Conservation (phyloP, 768 basidiomycete genomes). For the Pisolithus orientalis region DNA sequence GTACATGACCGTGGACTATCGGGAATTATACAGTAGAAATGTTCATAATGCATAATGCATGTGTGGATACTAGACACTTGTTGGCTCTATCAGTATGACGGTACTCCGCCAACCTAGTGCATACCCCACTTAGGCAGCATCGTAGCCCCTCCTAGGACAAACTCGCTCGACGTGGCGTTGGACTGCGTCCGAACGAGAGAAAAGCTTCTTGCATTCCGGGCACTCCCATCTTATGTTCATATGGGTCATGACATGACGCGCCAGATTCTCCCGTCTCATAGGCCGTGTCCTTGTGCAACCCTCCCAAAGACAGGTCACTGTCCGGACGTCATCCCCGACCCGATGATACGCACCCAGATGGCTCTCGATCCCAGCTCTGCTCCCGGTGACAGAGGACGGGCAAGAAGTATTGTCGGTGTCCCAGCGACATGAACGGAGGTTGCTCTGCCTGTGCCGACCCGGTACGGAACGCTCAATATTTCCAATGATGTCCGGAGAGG, state of each 20-base stretch:
- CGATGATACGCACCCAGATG: conserved; percentile 23
- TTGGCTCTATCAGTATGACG: too few relatives aligned
- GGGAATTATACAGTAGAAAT: too few relatives aligned
- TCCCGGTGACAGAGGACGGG: conserved; percentile 11
- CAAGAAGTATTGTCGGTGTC: not conserved
- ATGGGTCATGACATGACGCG: conserved; percentile 25
- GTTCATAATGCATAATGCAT: too few relatives aligned
- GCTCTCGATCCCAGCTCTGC: conserved; percentile 17
- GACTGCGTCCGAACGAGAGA: conserved; percentile 29
- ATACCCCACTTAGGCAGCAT: too few relatives aligned
- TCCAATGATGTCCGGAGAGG: not conserved
- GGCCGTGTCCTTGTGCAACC: conserved; percentile 14
- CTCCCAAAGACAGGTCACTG: conserved; percentile 18
- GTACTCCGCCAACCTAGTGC: too few relatives aligned
- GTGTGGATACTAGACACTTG: too few relatives aligned
- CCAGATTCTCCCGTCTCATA: conserved; percentile 28
- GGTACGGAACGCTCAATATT: not conserved
- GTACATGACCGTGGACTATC: too few relatives aligned
- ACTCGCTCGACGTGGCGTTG: conserved; percentile 27
- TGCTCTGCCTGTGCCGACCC: not conserved
- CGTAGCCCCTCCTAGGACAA: conserved; percentile 10
- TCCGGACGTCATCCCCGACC: conserved; percentile 11
- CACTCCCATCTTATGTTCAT: conserved; percentile 26
- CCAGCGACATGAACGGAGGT: not conserved
- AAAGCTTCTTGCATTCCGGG: conserved; percentile 16